A percentile compares a stretch with the other conserved stretches of the same genome.
Evolutionary conservation across 805 yeast species (phyloP).

Genomic region (Nakazawaea laoshanensis): DNA sequence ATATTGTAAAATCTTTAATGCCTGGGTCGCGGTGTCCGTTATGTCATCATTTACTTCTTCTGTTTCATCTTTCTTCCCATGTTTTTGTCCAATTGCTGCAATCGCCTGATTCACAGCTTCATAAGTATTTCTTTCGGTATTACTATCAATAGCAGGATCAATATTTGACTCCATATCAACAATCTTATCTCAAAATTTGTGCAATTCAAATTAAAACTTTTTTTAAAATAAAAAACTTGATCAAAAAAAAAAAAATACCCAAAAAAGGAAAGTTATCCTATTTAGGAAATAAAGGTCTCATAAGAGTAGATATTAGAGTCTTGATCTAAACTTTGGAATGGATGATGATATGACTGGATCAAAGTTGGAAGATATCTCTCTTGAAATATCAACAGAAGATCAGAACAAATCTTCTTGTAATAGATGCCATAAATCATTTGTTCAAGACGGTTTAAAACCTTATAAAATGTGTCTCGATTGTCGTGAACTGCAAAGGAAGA

Average conservation of each 20-base stretch:
- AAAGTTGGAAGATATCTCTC: too few species aligned
- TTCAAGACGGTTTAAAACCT: conserved; percentile 34
- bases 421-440: conserved; percentile 53
- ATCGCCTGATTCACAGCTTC: too few species aligned
- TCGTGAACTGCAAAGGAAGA: conserved; percentile 52
- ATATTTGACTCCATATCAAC: conserved; percentile 9
- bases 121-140: too few species aligned
- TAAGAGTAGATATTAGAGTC: too few species aligned
- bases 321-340: too few species aligned
- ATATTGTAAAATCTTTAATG: conserved; percentile 5
- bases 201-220: background rate
- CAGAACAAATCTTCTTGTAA: too few species aligned
- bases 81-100: background rate
- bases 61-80: background rate
- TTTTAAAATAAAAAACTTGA: too few species aligned
- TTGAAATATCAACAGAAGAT: too few species aligned
- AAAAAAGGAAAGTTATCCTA: too few species aligned
- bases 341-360: too few species aligned
- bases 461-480: conserved; percentile 58
- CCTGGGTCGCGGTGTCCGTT: conserved; percentile 8
- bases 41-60: background rate
- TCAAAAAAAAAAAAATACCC: too few species aligned
- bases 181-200: background rate
- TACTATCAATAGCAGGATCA: conserved; percentile 9
- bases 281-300: too few species aligned